Evolutionary conservation across 192 early-diverging fungal genomes (phyloP).

Genomic region (Dissophora ornata): DNA sequence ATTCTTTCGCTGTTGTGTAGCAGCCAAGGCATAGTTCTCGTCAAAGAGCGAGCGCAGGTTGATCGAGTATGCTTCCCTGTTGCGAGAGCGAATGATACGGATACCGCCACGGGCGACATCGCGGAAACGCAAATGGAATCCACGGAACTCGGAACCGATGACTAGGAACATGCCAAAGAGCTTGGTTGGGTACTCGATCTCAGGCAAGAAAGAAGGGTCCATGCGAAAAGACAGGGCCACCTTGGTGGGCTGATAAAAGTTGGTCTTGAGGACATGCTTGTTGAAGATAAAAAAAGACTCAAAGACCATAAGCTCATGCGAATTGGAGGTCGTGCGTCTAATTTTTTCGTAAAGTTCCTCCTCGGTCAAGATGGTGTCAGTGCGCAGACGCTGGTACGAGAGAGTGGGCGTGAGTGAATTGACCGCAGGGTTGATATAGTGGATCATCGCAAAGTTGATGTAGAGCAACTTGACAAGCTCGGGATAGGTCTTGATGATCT

Average conservation of each 20-base stretch:
- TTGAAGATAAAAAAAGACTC: conserved; percentile 97
- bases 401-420: conserved; percentile 72
- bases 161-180: conserved; percentile 97
- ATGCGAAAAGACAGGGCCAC: conserved; percentile 98
- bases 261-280: conserved; percentile 97
- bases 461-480: conserved; percentile 94
- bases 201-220: conserved; percentile 91
- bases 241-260: conserved; percentile 99
- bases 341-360: conserved; percentile 92
- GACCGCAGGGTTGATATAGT: conserved; percentile 81
- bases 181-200: conserved; percentile 91
- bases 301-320: conserved; percentile 95
- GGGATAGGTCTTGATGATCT: conserved; percentile 94
- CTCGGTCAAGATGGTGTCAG: conserved; percentile 74
- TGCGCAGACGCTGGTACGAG: conserved; percentile 90
- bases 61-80: conserved; percentile 95
- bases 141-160: conserved; percentile 97
- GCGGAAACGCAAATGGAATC: conserved; percentile 97
- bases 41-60: conserved; percentile 96
- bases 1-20: conserved; percentile 98
- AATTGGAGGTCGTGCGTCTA: conserved; percentile 86
- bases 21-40: conserved; percentile 97
- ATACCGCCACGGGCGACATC: conserved; percentile 99
- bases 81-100: conserved; percentile 96
- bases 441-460: conserved; percentile 92